Percentiles rank a stretch among this genome's conserved stretches.
These are phyloP conservation scores for Boletus bicolor DNA, from an alignment of 768 basidiomycete genomes.

Conservation along the genomic window DNA sequence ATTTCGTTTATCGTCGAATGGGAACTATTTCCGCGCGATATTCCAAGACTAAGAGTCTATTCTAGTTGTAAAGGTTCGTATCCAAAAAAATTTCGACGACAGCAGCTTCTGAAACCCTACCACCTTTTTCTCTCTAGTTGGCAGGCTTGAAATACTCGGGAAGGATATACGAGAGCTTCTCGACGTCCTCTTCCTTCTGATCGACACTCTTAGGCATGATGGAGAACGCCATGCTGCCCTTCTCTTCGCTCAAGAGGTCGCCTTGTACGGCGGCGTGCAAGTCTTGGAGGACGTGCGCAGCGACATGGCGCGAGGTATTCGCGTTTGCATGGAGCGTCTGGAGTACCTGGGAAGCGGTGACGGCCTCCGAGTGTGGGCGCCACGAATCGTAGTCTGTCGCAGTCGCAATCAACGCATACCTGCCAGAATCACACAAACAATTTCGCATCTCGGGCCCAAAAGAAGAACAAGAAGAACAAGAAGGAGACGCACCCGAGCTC, in stretches of 20 bases:
- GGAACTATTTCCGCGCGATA: no score
- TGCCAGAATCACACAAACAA: constrained; percentile 27
- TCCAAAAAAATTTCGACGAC: background rate
- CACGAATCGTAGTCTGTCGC: constrained; percentile 97
- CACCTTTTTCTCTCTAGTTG: background rate
- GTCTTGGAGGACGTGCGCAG: constrained; percentile 65
- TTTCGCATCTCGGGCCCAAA: background rate
- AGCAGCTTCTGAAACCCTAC: background rate
- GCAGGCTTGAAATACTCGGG: constrained; percentile 62
- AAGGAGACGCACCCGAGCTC: constrained; percentile 66
- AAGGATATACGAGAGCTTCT: constrained; percentile 72
- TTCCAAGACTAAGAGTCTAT: no score
- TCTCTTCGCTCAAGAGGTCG: constrained; percentile 61
- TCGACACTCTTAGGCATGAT: constrained; percentile 70
- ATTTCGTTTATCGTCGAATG: no score
- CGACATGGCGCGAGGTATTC: constrained; percentile 76
- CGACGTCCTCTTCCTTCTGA: constrained; percentile 55
- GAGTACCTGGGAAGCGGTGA: constrained; percentile 89
- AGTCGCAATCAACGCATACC: constrained; percentile 89
- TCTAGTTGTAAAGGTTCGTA: no score
- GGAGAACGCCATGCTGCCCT: constrained; percentile 79
- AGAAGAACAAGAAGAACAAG: background rate
- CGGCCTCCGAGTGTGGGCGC: constrained; percentile 74
- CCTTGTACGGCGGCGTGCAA: constrained; percentile 59
- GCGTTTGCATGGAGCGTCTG: constrained; percentile 87